phyloP scores from a whole-genome alignment of 176 grass and related monocot genomes.

The Cenchrus fungigraminus region DNA sequence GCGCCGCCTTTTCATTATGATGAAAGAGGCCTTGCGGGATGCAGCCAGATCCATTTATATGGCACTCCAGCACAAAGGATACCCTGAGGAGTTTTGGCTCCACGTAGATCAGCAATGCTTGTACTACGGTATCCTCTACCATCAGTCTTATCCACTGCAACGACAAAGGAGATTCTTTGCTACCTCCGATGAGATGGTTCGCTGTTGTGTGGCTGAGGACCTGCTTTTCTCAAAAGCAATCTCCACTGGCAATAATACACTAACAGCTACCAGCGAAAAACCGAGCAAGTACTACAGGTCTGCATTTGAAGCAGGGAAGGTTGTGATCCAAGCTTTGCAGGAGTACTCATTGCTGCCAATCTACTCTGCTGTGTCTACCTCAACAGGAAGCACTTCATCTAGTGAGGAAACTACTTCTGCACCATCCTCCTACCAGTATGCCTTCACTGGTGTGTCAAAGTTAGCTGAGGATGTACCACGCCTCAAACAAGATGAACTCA shows the following conservation, averaged over 20 bases:
- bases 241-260: neutral
- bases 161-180: neutral
- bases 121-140: neutral
- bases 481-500: neutral
- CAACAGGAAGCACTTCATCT: too few relatives aligned
- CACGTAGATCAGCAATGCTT: neutral
- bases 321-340: neutral
- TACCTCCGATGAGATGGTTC: neutral
- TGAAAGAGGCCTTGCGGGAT: neutral
- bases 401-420: too few relatives aligned
- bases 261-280: too few relatives aligned
- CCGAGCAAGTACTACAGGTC: neutral
- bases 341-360: neutral
- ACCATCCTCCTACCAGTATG: neutral
- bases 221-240: neutral
- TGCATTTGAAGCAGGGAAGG: neutral
- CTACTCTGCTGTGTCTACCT: neutral
- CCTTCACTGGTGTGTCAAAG: neutral
- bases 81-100: neutral
- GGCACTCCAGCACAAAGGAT: neutral
- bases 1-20: neutral
- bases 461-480: neutral
- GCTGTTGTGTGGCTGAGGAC: too few relatives aligned
- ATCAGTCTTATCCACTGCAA: too few relatives aligned
- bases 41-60: neutral